phyloP scores from a whole-genome alignment of 2,329 filamentous ascomycete species.

The Epichloe gansuensis region DNA sequence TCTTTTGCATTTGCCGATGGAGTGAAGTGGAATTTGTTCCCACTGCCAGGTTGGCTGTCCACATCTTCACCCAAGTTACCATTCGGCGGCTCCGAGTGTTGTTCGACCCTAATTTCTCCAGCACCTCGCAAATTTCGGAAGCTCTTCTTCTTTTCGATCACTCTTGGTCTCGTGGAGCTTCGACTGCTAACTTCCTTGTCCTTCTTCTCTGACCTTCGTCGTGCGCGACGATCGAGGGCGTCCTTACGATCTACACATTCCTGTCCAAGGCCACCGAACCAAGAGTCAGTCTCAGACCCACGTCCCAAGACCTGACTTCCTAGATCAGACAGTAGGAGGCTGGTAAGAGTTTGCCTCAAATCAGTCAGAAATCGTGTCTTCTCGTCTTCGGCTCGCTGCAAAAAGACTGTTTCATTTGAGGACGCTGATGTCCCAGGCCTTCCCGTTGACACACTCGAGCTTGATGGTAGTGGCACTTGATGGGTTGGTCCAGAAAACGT shows the following conservation, averaged over 20 bases:
- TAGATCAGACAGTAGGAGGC: slow-evolving; percentile 78
- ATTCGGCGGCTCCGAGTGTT: slow-evolving; percentile 26
- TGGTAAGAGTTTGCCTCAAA: slow-evolving; percentile 67
- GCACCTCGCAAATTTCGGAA: slow-evolving; percentile 50
- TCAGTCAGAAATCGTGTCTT: slow-evolving; percentile 70
- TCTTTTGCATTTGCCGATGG: not conserved
- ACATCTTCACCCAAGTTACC: slow-evolving; percentile 29
- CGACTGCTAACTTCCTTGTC: slow-evolving; percentile 28
- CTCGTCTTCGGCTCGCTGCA: slow-evolving; percentile 50
- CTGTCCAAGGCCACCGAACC: slow-evolving; percentile 62
- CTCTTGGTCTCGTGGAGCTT: slow-evolving; percentile 35
- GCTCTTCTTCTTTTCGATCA: slow-evolving; percentile 55
- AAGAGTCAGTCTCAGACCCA: slow-evolving; percentile 85
- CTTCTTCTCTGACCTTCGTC: slow-evolving; percentile 28
- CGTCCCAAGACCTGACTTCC: slow-evolving; percentile 75
- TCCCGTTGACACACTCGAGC: slow-evolving; percentile 34
- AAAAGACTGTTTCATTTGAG: slow-evolving; percentile 53
- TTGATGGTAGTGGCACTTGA: slow-evolving; percentile 30
- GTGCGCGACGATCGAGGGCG: slow-evolving; percentile 35
- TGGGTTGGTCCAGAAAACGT: slow-evolving; percentile 33
- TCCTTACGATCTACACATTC: slow-evolving; percentile 53
- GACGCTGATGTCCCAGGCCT: slow-evolving; percentile 56
- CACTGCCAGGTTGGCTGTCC: slow-evolving; percentile 10
- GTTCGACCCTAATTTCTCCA: slow-evolving; percentile 27
- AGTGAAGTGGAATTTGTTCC: not conserved